phyloP scores from a whole-genome alignment of 2,329 filamentous ascomycete genomes.

The Diaporthe destruens region DNA sequence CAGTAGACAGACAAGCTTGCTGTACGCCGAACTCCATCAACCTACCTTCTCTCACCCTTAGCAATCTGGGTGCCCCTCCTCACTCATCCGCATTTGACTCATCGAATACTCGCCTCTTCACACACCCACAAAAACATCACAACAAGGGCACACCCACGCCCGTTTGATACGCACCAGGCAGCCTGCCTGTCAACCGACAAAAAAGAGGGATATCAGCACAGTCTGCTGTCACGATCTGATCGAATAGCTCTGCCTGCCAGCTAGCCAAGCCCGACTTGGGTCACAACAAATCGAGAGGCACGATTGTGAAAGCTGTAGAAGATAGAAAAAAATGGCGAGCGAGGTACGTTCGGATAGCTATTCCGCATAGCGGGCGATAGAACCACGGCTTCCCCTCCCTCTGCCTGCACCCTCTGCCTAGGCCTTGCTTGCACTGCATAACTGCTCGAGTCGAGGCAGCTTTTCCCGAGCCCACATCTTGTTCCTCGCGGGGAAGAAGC shows the following conservation, averaged over 20 bases:
- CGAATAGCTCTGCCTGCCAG: background rate
- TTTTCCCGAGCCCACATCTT: background rate
- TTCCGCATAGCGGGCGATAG: background rate
- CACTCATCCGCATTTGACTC: slow-evolving; percentile 21
- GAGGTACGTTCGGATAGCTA: slow-evolving; percentile 37
- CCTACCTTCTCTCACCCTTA: slow-evolving; percentile 6
- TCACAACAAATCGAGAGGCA: background rate
- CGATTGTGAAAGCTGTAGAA: background rate
- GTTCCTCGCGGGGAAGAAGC: background rate
- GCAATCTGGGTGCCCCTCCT: slow-evolving; percentile 14
- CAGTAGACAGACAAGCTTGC: background rate
- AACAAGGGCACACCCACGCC: background rate
- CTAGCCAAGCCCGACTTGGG: background rate
- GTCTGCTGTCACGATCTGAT: background rate
- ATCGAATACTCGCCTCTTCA: slow-evolving; percentile 13
- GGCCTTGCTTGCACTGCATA: slow-evolving; percentile 5
- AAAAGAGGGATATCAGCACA: background rate
- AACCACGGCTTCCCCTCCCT: background rate
- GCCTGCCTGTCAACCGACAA: background rate
- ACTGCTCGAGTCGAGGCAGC: slow-evolving; percentile 12
- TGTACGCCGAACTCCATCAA: slow-evolving; percentile 1
- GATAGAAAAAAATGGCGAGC: slow-evolving; percentile 29
- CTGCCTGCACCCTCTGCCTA: background rate
- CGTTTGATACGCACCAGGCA: background rate
- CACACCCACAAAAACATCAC: slow-evolving; percentile 11